Base-by-base conservation (phyloP, 2,329 filamentous ascomycete genomes). In the Capronia epimyces region DNA sequence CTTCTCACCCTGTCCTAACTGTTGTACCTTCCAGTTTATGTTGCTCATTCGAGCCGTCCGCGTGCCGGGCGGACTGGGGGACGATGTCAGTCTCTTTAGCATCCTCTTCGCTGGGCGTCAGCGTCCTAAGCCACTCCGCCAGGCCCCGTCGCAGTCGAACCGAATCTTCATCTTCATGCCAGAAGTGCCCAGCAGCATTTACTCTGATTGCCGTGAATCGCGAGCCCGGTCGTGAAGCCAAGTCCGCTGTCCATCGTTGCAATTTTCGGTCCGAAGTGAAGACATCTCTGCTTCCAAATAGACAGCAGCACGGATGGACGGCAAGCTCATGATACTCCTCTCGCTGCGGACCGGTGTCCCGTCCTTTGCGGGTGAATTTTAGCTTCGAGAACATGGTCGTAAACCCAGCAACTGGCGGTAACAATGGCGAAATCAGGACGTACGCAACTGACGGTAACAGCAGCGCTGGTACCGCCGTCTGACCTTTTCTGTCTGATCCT, bases 241-340 rank as follows among this genome's bases (percentile, higher is more conserved):
- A 68, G 52, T 72, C 75, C 34, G 71, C 69, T 8, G 74, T 73
- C 90, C 90, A 95, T 1, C 73, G 69, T 9, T 78, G 75, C 59
- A 90, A 72, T 65, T 80, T 86, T 51, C 75, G 77, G 2, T 72
- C 73, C 1, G 82, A 78, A 1, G 87, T 83, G 58, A 96, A 94
- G 0, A 76, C 69, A 66, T 97, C 90, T 3, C 78, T 73, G 44
- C 84, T 80, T 1, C 90, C 91, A 63, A 83, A 95, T 0, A 95
- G 67, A 0, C 55, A 57, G 81, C 46, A 50, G 32, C 52, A 55
- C 15, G 55, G 52, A 27, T 53, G 43, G 12, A 13, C 7, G 3
- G 31, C 41, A 16, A 57, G 46, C 21, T 57, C 46, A 16, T 55
- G 45, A 32, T 50, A 57, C 34, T 57, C 55, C 24, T 22, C 82